Conservation (phyloP, 768 basidiomycete genomes). For the Mycena chlorophos region DNA sequence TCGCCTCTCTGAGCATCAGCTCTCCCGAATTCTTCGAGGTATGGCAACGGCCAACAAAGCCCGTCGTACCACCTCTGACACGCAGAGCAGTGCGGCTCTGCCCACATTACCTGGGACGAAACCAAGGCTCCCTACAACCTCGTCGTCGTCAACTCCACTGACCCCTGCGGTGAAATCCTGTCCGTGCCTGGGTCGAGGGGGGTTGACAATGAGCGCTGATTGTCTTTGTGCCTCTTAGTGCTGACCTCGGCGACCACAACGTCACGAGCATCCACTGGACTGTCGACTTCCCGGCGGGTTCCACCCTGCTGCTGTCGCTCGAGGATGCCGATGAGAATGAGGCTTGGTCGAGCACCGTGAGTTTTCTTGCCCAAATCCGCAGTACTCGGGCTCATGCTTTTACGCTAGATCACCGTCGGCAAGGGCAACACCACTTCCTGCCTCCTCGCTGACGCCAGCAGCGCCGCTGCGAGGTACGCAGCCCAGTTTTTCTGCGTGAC, state of each 20-base stretch:
- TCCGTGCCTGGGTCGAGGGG: constrained; percentile 35
- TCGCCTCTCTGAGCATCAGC: constrained; percentile 55
- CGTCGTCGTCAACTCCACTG: constrained; percentile 48
- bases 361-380: constrained; percentile 28
- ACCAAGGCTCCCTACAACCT: constrained; percentile 57
- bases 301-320: constrained; percentile 51
- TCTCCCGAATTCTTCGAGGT: constrained; percentile 60
- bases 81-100: constrained; percentile 51
- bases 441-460: constrained; percentile 22
- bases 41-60: constrained; percentile 8
- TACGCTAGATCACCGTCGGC: constrained; percentile 40
- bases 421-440: constrained; percentile 41
- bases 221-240: constrained; percentile 38
- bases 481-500: background rate
- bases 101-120: constrained; percentile 52
- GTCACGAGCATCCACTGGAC: constrained; percentile 46
- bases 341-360: constrained; percentile 65
- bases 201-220: constrained; percentile 2
- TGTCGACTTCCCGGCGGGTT: constrained; percentile 47
- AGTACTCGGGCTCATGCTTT: background rate
- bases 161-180: constrained; percentile 64
- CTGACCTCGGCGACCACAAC: constrained; percentile 59
- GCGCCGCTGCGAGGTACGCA: background rate
- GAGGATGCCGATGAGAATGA: constrained; percentile 55
- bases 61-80: background rate